phyloP scores from a whole-genome alignment of 768 basidiomycete species.

The Podaxis pistillaris region DNA sequence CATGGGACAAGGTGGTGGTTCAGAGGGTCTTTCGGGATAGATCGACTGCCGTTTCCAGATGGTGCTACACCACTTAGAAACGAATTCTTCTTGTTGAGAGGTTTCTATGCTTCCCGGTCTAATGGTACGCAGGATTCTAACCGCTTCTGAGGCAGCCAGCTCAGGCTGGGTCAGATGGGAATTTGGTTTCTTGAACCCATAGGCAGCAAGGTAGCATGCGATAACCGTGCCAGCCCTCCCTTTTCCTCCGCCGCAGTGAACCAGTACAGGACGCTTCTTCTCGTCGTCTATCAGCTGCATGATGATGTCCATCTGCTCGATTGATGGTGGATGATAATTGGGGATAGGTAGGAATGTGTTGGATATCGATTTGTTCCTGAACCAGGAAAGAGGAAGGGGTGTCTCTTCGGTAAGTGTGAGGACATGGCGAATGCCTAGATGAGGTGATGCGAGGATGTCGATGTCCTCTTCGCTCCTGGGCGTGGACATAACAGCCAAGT shows the following conservation, averaged over 20 bases:
- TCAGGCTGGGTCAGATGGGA: constrained; percentile 41
- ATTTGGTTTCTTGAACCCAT: constrained; percentile 48
- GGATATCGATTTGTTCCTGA: constrained; percentile 38
- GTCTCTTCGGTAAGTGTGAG: constrained; percentile 59
- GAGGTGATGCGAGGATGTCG: constrained; percentile 38
- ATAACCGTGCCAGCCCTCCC: constrained; percentile 62
- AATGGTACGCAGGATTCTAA: constrained; percentile 43
- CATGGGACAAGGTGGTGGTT: constrained; percentile 47
- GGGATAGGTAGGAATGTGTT: constrained; percentile 57
- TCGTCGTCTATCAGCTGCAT: constrained; percentile 44
- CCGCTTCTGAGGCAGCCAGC: constrained; percentile 47
- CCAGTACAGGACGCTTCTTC: constrained; percentile 45
- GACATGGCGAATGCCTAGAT: constrained; percentile 55
- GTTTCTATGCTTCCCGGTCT: constrained; percentile 61
- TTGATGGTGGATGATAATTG: constrained; percentile 51
- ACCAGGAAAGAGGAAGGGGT: constrained; percentile 48
- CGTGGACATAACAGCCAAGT: constrained; percentile 61
- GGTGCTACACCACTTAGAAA: constrained; percentile 54
- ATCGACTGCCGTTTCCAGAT: constrained; percentile 59
- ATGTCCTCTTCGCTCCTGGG: constrained; percentile 52
- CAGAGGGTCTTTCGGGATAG: constrained; percentile 47
- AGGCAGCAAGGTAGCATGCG: constrained; percentile 58
- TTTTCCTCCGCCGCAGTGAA: constrained; percentile 65
- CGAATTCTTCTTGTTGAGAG: constrained; percentile 53
- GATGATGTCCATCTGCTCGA: constrained; percentile 61